Evolutionary conservation across 164 flowering plant species (phyloP), one percentile per base, ranked within the genome.

Genomic region (Chimonanthus salicifolius): DNA sequence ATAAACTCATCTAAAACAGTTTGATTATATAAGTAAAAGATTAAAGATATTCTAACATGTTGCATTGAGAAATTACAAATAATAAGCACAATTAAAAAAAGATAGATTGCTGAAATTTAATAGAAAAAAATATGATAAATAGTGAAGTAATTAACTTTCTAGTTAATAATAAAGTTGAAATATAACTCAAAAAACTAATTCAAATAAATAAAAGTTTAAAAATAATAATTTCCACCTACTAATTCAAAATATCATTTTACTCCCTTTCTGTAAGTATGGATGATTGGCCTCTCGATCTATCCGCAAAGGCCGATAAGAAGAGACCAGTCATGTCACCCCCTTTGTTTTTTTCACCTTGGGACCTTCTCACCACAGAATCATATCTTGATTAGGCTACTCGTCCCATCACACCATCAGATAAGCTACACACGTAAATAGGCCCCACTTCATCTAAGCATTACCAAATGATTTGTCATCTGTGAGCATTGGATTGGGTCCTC

Each of bases 341-440:
- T 72, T 46, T 16, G 10, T 50, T 72, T 64, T 65, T 49, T 72
- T 18, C 75, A 49, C 4, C 18, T 65, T 72, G 75, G 65, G 65
- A 72, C 47, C 62, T 72, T 50, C 21, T 44, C 13, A 49, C 33
- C 6, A 64, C 48, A 69, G 75, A 65, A 72, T 72, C 75, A 49
- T 49, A 45, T 7, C 21, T 64, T 64, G 60, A 43, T 33, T 20
- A 18, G 69, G 63, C 43, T 15, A 33, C 60, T 18, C 5, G 63
- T 64, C 62, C 69, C 48, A 44, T 72, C 75, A 72, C 44, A 7
- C 47, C 4, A 2, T 20, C 21, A 21, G 62, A 51, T 66, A 33
- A 51, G 49, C n/a, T 48, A 71, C 49, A 71, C 65, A 46, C 44
- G 73, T 58, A 16, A 46, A 47, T 43, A 49, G 72, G 63, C 15